phyloP scores from a whole-genome alignment of 768 basidiomycete species.

The Hericium rajendrae region DNA sequence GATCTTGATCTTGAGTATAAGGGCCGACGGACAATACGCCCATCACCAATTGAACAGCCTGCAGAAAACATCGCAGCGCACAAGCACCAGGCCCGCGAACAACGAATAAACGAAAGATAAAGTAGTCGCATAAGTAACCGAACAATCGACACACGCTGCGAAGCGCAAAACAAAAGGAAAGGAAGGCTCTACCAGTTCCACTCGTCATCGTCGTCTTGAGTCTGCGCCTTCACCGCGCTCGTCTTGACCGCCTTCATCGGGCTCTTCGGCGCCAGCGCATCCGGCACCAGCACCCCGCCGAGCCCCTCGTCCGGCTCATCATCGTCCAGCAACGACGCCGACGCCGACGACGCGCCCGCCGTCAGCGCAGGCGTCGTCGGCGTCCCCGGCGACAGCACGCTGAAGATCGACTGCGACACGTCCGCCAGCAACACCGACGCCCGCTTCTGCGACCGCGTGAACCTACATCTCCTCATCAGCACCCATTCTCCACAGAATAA shows the following conservation, averaged over 20 bases:
- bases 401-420: constrained; percentile 46
- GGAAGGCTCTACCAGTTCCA: constrained; percentile 14
- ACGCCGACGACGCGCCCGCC: background rate
- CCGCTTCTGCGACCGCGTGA: constrained; percentile 58
- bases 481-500: background rate
- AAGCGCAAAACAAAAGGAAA: background rate
- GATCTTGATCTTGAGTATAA: background rate
- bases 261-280: background rate
- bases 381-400: constrained; percentile 30
- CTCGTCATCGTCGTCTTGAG: constrained; percentile 8
- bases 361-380: constrained; percentile 12
- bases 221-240: background rate
- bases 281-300: background rate
- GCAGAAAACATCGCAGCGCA: background rate
- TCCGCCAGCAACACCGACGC: constrained; percentile 59
- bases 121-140: background rate
- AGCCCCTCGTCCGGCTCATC: constrained; percentile 8
- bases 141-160: background rate
- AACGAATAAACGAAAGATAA: background rate
- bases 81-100: background rate
- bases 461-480: constrained; percentile 27
- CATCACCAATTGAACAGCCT: background rate
- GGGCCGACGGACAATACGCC: background rate
- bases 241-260: background rate
- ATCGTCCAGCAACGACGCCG: constrained; percentile 5